Evolutionary conservation across 768 basidiomycete species (phyloP), one percentile per base, ranked within the genome.

Genomic region (Lepiota brunneoincarnata): DNA sequence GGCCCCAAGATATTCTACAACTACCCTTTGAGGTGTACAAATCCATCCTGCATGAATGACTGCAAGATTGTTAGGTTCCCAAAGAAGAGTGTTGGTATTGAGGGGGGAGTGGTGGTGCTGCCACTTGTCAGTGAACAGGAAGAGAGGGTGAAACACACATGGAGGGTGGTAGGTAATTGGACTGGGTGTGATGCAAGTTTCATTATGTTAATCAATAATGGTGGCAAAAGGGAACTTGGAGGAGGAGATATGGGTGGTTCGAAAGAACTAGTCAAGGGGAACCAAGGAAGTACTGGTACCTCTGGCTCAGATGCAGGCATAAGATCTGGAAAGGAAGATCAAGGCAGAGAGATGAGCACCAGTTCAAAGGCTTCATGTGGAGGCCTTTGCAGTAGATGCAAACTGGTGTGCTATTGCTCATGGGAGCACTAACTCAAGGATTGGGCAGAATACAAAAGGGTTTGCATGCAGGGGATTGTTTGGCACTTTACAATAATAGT

Each of bases 61-160:
- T 90, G 87, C 64, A 87, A 90, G 69, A 87, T 89, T 80, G 84
- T 90, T 61, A 83, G 87, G 46, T 90, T 90, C 58, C 88, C 88
- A 2, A 73, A 87, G 52, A 72, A 76, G 52, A 87, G 88, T 2
- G 61, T 79, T 18, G 82, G 83, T 52, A n/a, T n/a, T n/a, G n/a
- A n/a, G n/a, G n/a, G n/a, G n/a, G 75, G 72, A 2, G 87, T 88
- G 4, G 77, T 77, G 3, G 73, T 89, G 38, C 75, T 90, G 34
- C 75, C 84, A 38, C 75, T 87, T 62, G 49, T 46, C n/a, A n/a
- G n/a, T n/a, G 49, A 49, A 44, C 18, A 55, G 51, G 17, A 58
- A 61, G 11, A 49, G 56, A 14, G 74, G 75, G 50, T 75, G 71
- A 59, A 74, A 76, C 45, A 80, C 23, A 75, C 75, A 47, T 68